A percentile compares a stretch with the other conserved stretches of the same genome.
These are phyloP conservation scores for Diutina mesorugosa DNA, from an alignment of 1,139 yeast genomes.

Conservation along the genomic window DNA sequence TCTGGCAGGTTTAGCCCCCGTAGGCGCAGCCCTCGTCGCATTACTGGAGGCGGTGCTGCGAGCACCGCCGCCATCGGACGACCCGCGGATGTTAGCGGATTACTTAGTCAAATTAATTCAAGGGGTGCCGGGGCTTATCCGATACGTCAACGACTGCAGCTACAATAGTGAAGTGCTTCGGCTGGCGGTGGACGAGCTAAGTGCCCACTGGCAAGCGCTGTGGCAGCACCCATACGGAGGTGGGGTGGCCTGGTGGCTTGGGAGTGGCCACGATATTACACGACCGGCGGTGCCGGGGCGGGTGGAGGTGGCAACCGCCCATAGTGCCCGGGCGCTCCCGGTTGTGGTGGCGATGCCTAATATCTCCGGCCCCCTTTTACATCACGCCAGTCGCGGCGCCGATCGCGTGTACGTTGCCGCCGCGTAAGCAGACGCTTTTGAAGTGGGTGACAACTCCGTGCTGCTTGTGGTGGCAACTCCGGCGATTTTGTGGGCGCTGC, in stretches of 20 bases:
- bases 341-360: background rate
- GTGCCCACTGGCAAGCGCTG: background rate
- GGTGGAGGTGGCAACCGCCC: background rate
- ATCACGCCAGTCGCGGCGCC: background rate
- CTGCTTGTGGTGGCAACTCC: background rate
- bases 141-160: background rate
- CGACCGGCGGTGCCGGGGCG: background rate
- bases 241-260: background rate
- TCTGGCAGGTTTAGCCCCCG: background rate
- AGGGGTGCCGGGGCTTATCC: background rate
- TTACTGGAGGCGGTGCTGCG: background rate
- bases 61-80: background rate
- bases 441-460: background rate
- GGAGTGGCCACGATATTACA: background rate
- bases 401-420: background rate
- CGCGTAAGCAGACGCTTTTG: background rate
- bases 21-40: background rate
- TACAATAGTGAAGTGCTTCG: background rate
- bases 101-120: background rate
- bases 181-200: background rate
- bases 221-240: background rate
- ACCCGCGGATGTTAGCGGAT: background rate
- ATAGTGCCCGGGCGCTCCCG: background rate
- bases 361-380: background rate
- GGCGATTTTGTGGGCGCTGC: background rate